These are phyloP conservation scores for Microcyclospora pomicola DNA, from an alignment of 2,329 filamentous ascomycete species.

Conservation along the genomic window DNA sequence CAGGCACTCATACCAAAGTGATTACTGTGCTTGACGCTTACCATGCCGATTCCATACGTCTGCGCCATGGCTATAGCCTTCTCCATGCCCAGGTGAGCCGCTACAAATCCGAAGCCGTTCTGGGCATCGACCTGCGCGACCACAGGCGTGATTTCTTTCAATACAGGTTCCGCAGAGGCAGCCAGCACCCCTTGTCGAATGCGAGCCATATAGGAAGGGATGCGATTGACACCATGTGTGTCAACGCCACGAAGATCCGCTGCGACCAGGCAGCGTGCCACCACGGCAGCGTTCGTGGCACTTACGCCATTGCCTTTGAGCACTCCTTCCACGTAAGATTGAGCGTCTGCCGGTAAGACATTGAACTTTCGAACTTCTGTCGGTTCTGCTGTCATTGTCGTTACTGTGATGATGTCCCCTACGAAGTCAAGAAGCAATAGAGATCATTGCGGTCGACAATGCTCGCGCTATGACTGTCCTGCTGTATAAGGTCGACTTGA, in stretches of 20 bases:
- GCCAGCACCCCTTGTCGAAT: conserved; percentile 57
- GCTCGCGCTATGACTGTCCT: too few relatives aligned
- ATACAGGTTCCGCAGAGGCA: conserved; percentile 41
- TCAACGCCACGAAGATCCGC: conserved; percentile 70
- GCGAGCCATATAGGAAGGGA: conserved; percentile 64
- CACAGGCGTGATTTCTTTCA: conserved; percentile 53
- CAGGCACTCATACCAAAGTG: conserved; percentile 77
- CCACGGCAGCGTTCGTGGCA: conserved; percentile 42
- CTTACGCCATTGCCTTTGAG: conserved; percentile 50
- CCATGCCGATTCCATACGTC: conserved; percentile 59
- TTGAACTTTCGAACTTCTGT: conserved; percentile 4
- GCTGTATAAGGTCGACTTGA: too few relatives aligned
- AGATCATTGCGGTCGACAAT: too few relatives aligned
- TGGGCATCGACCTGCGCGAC: conserved; percentile 54
- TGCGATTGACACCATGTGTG: conserved; percentile 64
- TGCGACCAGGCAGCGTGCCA: conserved; percentile 55
- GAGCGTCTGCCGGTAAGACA: conserved; percentile 19
- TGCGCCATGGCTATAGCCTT: conserved; percentile 53
- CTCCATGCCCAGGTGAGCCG: conserved; percentile 51
- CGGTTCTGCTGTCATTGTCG: conserved; percentile 8
- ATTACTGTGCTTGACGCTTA: conserved; percentile 61
- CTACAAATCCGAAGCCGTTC: conserved; percentile 65
- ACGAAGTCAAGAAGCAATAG: not conserved
- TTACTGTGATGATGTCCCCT: not conserved
- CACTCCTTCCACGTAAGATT: conserved; percentile 38